These are phyloP conservation scores for Thelephora aurantiotincta DNA, from an alignment of 768 basidiomycete genomes.

Conservation along the genomic window DNA sequence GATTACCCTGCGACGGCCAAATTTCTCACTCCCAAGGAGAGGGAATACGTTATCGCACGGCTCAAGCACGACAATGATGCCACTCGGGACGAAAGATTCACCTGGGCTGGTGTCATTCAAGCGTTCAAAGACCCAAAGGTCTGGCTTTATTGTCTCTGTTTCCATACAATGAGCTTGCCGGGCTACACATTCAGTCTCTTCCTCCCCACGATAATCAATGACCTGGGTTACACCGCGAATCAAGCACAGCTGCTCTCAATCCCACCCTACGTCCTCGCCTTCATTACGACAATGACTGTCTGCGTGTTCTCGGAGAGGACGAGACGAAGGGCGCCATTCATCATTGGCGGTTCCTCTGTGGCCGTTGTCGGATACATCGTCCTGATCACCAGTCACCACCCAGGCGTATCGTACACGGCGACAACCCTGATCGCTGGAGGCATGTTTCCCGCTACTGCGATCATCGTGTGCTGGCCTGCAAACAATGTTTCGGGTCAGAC, in stretches of 20 bases:
- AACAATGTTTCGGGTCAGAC: conserved; percentile 7
- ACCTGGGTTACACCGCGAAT: conserved; percentile 39
- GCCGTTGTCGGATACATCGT: conserved; percentile 4
- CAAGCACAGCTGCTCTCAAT: conserved; percentile 51
- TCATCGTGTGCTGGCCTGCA: conserved; percentile 5
- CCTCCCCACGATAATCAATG: conserved; percentile 55
- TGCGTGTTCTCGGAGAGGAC: conserved; percentile 10
- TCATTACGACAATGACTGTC: conserved; percentile 11
- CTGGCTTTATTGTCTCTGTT: conserved; percentile 25
- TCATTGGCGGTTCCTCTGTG: conserved; percentile 4
- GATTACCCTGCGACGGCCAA: conserved; percentile 35
- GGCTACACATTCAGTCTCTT: conserved; percentile 38
- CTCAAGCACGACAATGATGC: conserved; percentile 22
- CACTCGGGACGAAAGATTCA: conserved; percentile 20
- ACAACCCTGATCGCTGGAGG: conserved; percentile 6
- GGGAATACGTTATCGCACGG: conserved; percentile 23
- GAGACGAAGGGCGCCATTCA: conserved; percentile 3
- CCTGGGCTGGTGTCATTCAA: conserved; percentile 21
- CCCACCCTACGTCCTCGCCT: conserved; percentile 25
- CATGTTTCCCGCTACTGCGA: conserved; percentile 6
- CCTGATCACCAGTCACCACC: no score
- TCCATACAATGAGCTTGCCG: conserved; percentile 29
- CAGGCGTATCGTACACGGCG: neutral
- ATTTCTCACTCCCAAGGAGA: conserved; percentile 31
- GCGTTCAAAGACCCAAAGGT: conserved; percentile 24